Base-by-base conservation (phyloP, 352 stramenopile genomes). In the Globisporangium nodosum region DNA sequence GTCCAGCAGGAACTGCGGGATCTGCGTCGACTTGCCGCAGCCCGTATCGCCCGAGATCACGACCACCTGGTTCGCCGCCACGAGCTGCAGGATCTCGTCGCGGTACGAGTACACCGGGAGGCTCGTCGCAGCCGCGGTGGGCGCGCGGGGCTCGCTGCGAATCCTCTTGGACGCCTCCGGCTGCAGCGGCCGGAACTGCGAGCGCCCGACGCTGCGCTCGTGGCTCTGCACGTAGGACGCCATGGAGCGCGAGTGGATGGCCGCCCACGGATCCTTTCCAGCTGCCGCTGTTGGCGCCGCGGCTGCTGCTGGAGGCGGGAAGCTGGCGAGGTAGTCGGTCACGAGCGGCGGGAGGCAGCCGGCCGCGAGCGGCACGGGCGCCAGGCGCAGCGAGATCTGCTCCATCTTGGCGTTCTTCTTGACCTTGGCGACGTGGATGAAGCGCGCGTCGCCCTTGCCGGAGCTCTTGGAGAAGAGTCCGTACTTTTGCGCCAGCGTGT, bases 11-110 rank as follows among this genome's bases (percentile, higher is more conserved):
- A 97, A 98, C 66, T 98, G 91, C 11, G 92, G 92, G 46, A 98
- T 95, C 69, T 97, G 89, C 15, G 89, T 97, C 12, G 86, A 94
- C 55, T 97, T 97, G 33, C 96, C 95, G 60, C 95, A 98, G 7
- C 96, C 96, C 3, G 96, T 99, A 63, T 98, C 89, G 24, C 92
- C 94, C 9, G 87, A 95, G 30, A 97, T 74, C 31, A 98, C 76
- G n/a, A 98, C 78, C 3, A 98, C 83, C 40, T 97, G 84, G 65
- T 97, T 81, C 43, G 79, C 60, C 27, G 74, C 64, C 13, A 90
- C 72, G 48, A 81, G 64, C 27, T 81, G 56, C 20, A 94, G 54
- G 53, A 96, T 84, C 64, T 90, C 68, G 30, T 78, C 66, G 49
- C 81, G 74, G 47, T 90, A 89, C 47, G 59, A 66, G 46, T 71